A percentile compares a stretch with the other conserved stretches of the same genome.
phyloP scores from a whole-genome alignment of 768 basidiomycete genomes.

The Boletus reticulatus region DNA sequence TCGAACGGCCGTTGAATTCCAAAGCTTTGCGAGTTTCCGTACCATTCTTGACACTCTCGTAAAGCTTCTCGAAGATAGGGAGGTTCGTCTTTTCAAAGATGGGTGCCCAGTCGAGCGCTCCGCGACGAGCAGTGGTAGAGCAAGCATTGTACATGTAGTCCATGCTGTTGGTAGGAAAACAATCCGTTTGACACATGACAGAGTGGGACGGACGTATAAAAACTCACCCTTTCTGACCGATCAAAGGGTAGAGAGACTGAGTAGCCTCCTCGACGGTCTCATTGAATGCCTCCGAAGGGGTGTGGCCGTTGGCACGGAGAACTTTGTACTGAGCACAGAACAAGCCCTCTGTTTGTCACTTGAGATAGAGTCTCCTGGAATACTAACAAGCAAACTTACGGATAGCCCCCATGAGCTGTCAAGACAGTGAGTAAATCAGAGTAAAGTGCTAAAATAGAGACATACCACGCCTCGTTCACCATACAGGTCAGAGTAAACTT shows the following conservation, averaged over 20 bases:
- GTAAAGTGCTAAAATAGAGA: slow-evolving; percentile 21
- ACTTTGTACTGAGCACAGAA: slow-evolving; percentile 99
- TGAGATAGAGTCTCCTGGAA: slow-evolving; percentile 2
- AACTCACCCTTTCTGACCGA: slow-evolving; percentile 87
- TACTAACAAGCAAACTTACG: slow-evolving; percentile 48
- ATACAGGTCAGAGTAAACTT: slow-evolving; percentile 98
- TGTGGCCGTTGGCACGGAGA: slow-evolving; percentile 93
- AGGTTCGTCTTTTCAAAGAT: slow-evolving; percentile 92
- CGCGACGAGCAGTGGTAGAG: slow-evolving; percentile 98
- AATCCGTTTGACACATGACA: not conserved
- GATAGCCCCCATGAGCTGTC: slow-evolving; percentile 93
- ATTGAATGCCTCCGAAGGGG: slow-evolving; percentile 98
- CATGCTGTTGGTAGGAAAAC: slow-evolving; percentile 54
- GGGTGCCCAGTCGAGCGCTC: slow-evolving; percentile 99
- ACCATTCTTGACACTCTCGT: slow-evolving; percentile 92
- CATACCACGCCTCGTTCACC: slow-evolving; percentile 99
- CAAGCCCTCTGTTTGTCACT: slow-evolving; percentile 69
- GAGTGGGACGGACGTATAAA: not conserved
- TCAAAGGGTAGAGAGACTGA: slow-evolving; percentile 95
- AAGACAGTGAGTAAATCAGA: slow-evolving; percentile 5
- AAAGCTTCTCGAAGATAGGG: slow-evolving; percentile 93
- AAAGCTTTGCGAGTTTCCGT: slow-evolving; percentile 96
- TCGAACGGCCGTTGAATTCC: slow-evolving; percentile 90
- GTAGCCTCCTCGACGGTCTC: slow-evolving; percentile 99
- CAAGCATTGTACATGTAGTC: slow-evolving; percentile 99